Base-by-base conservation (phyloP, 2,329 filamentous ascomycete species). In the Bipolaris sorokiniana region DNA sequence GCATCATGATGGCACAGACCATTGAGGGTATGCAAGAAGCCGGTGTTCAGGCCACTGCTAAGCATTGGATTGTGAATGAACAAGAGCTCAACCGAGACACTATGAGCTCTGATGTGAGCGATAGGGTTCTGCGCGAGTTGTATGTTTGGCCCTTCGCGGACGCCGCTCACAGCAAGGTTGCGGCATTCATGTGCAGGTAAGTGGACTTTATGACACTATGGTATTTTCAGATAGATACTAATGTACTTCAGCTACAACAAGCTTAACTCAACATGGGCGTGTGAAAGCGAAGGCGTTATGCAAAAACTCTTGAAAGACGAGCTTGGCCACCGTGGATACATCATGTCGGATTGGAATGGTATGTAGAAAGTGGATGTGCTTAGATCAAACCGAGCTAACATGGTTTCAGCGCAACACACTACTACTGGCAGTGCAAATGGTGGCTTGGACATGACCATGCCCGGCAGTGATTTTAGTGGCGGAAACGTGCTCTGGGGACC, bases 81-180 rank as follows among this genome's bases (percentile, higher is more conserved):
- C 88, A 91, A 73, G 88, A 90, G 72, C 79, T 75, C 1, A 77
- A 80, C 41, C 76, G 80, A 7, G 70, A 77, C 7, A 72, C 74
- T 10, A 74, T 77, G 56, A 79, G 68, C 18, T 83, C 83, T 41
- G 89, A 88, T 65, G 79, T 90, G 16, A 88, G 90, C 57, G 90
- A 92, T 73, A 85, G 89, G 60, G 88, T 89, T 0, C 79, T 92
- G 70, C 90, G 92, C 67, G 90, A 92, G 73, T 76, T 91, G 5
- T 93, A 92, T 70, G 79, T 88, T 23, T 92, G 90, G 90, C 90
- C 90, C 0, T 93, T 92, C 69, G 88, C 84, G 23, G 89, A 92
- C 68, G 88, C 88, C 1, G 84, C 91, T 51, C 82, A 81, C 53
- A 88, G 88, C 7, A 88, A 88, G 10, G 87, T 89, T 45, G 75